Evolutionary conservation across 108 stramenopile species (phyloP), one percentile per base, ranked within the genome.

Genomic region (Mediolabrus comicus): DNA sequence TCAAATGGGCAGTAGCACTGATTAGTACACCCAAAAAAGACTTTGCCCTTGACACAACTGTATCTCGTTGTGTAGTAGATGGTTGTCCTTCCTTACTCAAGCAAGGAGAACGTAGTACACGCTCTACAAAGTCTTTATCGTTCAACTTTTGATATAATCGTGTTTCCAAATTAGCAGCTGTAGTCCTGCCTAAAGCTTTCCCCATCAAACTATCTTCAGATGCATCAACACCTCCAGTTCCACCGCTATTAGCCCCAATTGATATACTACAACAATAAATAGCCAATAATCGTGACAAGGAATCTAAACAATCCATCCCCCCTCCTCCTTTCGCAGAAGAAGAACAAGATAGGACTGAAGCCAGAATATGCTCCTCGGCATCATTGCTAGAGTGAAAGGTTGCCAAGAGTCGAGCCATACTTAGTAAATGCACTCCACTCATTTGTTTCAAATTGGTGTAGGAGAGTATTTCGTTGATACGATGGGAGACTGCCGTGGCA

Each of bases 381-480:
- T 33, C 35, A 7, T 75, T 53, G 4, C 56, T 31, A 13, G 30
- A 43, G 22, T 59, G 29, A 55, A 67, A 67, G 6, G 22, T 52
- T 30, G 60, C 53, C 22, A 75, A 30, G 12, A 75, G 43, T 46
- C 51, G 38, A 29, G 60, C 74, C 60, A 75, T 16, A 9, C 66
- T 67, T 24, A 59, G 55, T 3, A 75, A 14, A 10, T 67, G 66
- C 10, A 75, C 46, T 6, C 74, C 74, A 53, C 62, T 75, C 53
- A 75, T 34, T 29, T 36, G 61, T 46, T 36, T 16, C 51, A 75
- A 30, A 31, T 38, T 66, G 11, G 3, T 24, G 4, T 66, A 61
- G 32, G 60, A 41, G 4, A 75, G 61, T 34, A 75, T 51, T 17
- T 55, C 60, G 33, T 75, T 53, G 27, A 75, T 75, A n/a, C 74